phyloP scores from a whole-genome alignment of 2,329 filamentous ascomycete genomes.

The Paramyrothecium sp. region DNA sequence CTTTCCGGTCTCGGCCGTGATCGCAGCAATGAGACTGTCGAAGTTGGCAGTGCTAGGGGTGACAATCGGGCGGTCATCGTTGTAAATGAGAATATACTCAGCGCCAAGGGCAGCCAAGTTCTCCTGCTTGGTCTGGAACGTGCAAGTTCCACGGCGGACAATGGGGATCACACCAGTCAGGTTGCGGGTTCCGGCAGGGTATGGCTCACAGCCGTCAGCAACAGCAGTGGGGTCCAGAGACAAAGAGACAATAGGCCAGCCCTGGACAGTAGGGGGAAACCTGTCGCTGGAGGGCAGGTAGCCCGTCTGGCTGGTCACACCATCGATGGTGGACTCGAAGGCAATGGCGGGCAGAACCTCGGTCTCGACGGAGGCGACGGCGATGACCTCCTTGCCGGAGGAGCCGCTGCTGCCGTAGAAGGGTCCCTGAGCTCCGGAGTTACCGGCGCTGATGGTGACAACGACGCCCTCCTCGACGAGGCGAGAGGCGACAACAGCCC shows the following conservation, averaged over 20 bases:
- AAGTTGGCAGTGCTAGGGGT: conserved; percentile 10
- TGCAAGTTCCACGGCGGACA: conserved; percentile 33
- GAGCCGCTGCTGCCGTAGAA: conserved; percentile 40
- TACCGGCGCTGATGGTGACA: conserved; percentile 42
- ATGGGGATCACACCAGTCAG: conserved; percentile 39
- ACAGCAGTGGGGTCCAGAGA: conserved; percentile 14
- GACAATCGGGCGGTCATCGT: conserved; percentile 14
- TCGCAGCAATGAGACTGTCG: conserved; percentile 13
- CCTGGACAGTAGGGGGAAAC: conserved; percentile 8
- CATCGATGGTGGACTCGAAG: conserved; percentile 24
- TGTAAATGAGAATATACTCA: conserved; percentile 28
- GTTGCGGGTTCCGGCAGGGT: conserved; percentile 33
- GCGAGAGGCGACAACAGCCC: conserved; percentile 27
- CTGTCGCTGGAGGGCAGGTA: conserved; percentile 8
- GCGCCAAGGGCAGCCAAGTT: conserved; percentile 24
- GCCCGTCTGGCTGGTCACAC: conserved; percentile 13
- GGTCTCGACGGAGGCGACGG: conserved; percentile 40
- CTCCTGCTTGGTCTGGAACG: conserved; percentile 20
- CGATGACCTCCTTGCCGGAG: conserved; percentile 38
- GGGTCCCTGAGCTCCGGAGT: conserved; percentile 38
- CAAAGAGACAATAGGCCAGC: conserved; percentile 20
- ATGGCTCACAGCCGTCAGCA: conserved; percentile 35
- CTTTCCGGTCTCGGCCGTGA: conserved; percentile 13
- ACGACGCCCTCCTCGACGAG: conserved; percentile 39
- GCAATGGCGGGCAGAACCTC: conserved; percentile 9